phyloP scores from a whole-genome alignment of 352 stramenopile genomes.

The Phytophthora tubulina region DNA sequence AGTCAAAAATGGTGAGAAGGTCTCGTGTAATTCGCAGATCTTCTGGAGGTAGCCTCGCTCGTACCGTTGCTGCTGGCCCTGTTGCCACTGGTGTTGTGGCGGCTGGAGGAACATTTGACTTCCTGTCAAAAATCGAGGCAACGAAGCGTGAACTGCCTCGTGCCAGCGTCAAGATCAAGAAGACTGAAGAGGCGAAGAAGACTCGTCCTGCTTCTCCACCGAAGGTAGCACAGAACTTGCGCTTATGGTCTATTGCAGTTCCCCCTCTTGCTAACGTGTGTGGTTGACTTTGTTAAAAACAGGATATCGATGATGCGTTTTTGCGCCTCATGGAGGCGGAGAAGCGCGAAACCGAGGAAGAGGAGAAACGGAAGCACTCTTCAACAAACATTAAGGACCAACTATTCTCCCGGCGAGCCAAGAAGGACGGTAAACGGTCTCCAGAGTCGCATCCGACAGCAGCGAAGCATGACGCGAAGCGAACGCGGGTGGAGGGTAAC shows the following conservation, averaged over 20 bases:
- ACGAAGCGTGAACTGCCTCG: conserved; percentile 37
- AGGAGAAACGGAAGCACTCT: conserved; percentile 65
- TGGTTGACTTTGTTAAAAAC: conserved; percentile 2
- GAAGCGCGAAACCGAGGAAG: conserved; percentile 69
- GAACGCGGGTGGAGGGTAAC: conserved; percentile 25
- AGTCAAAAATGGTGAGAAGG: conserved; percentile 42
- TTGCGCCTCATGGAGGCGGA: conserved; percentile 79
- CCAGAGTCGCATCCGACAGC: conserved; percentile 20
- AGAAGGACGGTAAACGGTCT: conserved; percentile 41
- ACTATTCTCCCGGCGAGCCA: conserved; percentile 60
- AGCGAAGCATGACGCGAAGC: conserved; percentile 31
- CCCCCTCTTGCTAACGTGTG: conserved; percentile 8
- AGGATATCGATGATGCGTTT: conserved; percentile 86
- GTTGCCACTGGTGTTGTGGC: conserved; percentile 76
- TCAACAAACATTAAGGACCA: conserved; percentile 65
- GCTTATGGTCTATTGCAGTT: not conserved
- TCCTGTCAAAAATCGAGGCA: conserved; percentile 82
- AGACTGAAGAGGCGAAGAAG: conserved; percentile 38
- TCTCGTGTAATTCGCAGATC: conserved; percentile 44
- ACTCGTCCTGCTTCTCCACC: conserved; percentile 24
- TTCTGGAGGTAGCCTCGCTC: conserved; percentile 28
- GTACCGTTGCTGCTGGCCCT: conserved; percentile 34
- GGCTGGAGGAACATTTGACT: conserved; percentile 86
- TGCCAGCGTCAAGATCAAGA: conserved; percentile 22
- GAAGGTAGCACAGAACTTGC: conserved; percentile 29